Base-by-base conservation (phyloP, 768 basidiomycete genomes). In the Rhizopogon vinicolor region DNA sequence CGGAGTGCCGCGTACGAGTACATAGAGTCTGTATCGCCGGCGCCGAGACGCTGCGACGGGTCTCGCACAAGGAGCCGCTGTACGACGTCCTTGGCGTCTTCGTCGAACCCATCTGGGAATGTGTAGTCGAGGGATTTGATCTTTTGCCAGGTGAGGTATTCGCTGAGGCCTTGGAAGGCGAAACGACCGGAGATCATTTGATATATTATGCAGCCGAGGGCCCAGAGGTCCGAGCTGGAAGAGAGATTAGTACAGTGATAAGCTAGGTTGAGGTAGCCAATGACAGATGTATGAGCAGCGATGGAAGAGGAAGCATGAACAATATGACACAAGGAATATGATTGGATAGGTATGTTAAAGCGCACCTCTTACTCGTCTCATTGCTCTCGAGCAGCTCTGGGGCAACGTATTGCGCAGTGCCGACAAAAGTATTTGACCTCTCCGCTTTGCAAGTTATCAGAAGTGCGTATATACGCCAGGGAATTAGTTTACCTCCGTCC, bases 91-190 rank as follows among this genome's bases (percentile, higher is more conserved):
- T 83, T 82, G 4, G 93, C 93, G 41, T 86, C 79, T 44, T 78
- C 74, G 63, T 96, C 91, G 63, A 97, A 95, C 1, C 83, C 87
- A 8, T 87, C 85, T 0, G 96, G 93, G 66, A 94, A 91, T 19
- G 82, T 76, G 72, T 93, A 98, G 44, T 96, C 89, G 45, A 91
- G 76, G 44, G 84, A 79, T 71, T 94, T 89, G 72, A 98, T 91
- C 74, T 93, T 93, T 66, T 97, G 88, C 82, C 93, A 95, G 33
- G 90, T 97, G 56, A 97, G 82, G 65, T 95, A 98, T 57, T 98
- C 93, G 0, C 94, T 93, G 6, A 86, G 76, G 4, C 89, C 94
- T 59, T 90, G 83, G 75, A 99, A 99, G 2, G 94, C 91, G 61
- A 95, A 95, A 41, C 83, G 83, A 40, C 95, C 96, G 12, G 89